phyloP scores from a whole-genome alignment of 805 yeast species.

The Ogataea degrootiae region DNA sequence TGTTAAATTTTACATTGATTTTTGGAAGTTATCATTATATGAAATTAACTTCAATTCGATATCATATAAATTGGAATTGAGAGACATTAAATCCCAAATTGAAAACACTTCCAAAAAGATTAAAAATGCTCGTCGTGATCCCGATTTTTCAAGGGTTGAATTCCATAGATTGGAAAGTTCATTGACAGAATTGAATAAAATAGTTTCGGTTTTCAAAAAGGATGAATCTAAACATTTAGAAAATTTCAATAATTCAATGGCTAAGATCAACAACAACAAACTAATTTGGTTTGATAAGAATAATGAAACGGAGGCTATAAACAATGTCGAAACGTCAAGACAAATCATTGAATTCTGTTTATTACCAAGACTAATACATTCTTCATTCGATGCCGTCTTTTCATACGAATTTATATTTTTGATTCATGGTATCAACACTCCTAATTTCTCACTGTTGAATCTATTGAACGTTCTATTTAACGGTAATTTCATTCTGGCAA shows the following conservation, averaged over 20 bases:
- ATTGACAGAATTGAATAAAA: conserved; percentile 23
- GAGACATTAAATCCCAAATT: conserved; percentile 34
- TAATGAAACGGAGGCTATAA: conserved; percentile 9
- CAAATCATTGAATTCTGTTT: conserved; percentile 56
- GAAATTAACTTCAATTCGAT: conserved; percentile 56
- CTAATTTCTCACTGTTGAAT: conserved; percentile 35
- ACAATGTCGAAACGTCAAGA: conserved; percentile 1
- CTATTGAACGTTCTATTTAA: conserved; percentile 45
- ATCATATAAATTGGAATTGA: conserved; percentile 45
- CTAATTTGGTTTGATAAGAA: conserved; percentile 35
- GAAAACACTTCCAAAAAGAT: conserved; percentile 35
- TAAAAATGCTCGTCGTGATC: conserved; percentile 25
- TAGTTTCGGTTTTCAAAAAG: conserved; percentile 26
- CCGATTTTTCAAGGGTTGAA: conserved; percentile 19
- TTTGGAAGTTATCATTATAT: conserved; percentile 71
- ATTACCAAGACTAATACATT: conserved; percentile 71
- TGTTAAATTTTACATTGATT: conserved; percentile 46
- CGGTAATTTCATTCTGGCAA: conserved; percentile 39
- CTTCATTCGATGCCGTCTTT: conserved; percentile 78
- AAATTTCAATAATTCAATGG: conserved; percentile 31
- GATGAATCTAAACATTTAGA: conserved; percentile 43
- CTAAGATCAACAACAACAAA: conserved; percentile 27
- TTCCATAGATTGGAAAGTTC: conserved; percentile 24
- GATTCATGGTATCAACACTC: conserved; percentile 35
- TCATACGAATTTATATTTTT: conserved; percentile 56